Percentiles rank a stretch among this genome's conserved stretches.
These are phyloP conservation scores for Triangularia verruculosa DNA, from an alignment of 2,329 filamentous ascomycete species.

Conservation along the genomic window DNA sequence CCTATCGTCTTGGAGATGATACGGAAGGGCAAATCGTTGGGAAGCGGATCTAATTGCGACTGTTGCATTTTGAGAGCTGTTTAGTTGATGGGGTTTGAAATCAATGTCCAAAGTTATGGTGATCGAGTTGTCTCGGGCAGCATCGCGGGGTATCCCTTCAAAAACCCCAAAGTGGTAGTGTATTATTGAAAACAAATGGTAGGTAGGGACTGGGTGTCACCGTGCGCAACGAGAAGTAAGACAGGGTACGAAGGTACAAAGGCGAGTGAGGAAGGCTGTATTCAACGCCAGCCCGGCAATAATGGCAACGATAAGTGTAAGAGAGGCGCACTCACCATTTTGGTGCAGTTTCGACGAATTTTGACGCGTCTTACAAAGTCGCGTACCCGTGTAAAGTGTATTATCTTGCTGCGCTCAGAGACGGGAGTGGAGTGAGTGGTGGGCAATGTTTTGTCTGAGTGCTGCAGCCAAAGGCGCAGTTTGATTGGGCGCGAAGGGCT, in stretches of 20 bases:
- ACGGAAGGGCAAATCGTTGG: constrained; percentile 81
- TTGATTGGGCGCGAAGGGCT: not conserved
- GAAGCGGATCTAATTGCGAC: constrained; percentile 87
- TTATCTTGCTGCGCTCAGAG: not conserved
- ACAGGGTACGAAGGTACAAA: not conserved
- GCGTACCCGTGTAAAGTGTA: constrained; percentile 8
- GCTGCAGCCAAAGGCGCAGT: not conserved
- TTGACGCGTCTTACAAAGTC: constrained; percentile 5
- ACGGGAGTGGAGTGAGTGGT: not conserved
- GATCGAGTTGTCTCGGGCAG: not conserved
- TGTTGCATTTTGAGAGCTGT: constrained; percentile 50
- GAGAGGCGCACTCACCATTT: constrained; percentile 6
- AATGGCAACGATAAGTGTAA: not conserved
- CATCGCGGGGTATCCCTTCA: constrained; percentile 7
- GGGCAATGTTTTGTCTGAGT: constrained; percentile 2
- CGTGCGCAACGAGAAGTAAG: not conserved
- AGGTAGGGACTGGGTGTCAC: not conserved
- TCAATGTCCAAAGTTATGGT: not conserved
- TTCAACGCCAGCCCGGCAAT: not conserved
- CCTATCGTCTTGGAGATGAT: constrained; percentile 96
- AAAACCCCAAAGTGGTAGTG: not conserved
- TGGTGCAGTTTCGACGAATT: not conserved
- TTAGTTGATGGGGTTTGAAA: constrained; percentile 18
- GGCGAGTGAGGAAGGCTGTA: not conserved
- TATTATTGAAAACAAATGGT: not conserved